phyloP scores from a whole-genome alignment of 2,329 filamentous ascomycete species.

The Fusarium gaditjirri region DNA sequence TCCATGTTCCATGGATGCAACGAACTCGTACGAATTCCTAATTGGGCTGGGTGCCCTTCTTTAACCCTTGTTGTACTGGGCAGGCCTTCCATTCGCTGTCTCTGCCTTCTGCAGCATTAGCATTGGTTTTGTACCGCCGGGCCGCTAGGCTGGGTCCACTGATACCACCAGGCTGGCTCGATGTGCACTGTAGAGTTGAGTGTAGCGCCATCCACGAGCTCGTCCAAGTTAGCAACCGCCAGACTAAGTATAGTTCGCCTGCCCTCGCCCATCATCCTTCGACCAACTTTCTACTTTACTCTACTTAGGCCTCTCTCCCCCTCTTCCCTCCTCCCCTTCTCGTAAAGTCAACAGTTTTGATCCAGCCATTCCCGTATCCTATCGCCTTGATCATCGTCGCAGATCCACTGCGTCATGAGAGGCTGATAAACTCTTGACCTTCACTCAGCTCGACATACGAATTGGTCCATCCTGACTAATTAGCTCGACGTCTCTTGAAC shows the following conservation, averaged over 20 bases:
- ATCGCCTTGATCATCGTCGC: constrained; percentile 13
- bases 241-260: constrained; percentile 41
- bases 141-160: constrained; percentile 41
- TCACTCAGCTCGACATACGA: constrained; percentile 5
- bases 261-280: constrained; percentile 36
- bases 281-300: constrained; percentile 27
- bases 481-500: constrained; percentile 20
- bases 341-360: constrained; percentile 4
- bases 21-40: constrained; percentile 37
- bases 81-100: constrained; percentile 36
- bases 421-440: constrained; percentile 19
- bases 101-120: constrained; percentile 34
- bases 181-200: constrained; percentile 30
- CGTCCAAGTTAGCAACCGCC: constrained; percentile 36
- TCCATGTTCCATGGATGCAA: constrained; percentile 15
- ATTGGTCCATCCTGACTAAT: neutral
- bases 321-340: constrained; percentile 21
- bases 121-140: constrained; percentile 34
- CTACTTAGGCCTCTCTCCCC: neutral
- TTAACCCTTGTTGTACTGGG: constrained; percentile 18
- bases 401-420: constrained; percentile 35
- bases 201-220: constrained; percentile 30
- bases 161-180: constrained; percentile 42
- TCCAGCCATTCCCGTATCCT: constrained; percentile 1
- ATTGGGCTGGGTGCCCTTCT: constrained; percentile 24